Base-by-base conservation (phyloP, 2,329 filamentous ascomycete genomes). In the Magnaporthiopsis incrustans region DNA sequence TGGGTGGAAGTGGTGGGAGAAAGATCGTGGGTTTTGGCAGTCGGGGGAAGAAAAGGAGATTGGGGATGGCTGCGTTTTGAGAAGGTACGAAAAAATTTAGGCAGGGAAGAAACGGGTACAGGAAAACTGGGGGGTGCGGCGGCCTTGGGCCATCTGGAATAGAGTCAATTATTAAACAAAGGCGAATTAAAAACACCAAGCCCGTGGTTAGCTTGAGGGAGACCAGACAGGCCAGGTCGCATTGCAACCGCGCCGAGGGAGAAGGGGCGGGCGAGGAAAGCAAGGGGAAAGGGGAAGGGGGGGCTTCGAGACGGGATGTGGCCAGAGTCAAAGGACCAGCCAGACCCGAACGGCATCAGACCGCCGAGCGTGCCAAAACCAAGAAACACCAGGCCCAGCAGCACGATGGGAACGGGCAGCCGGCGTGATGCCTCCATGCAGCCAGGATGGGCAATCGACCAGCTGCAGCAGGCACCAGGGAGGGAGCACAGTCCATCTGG, bases 11-110 rank as follows among this genome's bases (percentile, higher is more conserved):
- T 69, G 68, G 68, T 61, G 60, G 60, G 27, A 62, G 50, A 57
- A 62, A 71, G 71, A 68, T 69, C 70, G 70, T 67, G 71, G 69
- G 70, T 71, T 70, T 70, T 69, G 73, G 70, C 70, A 72, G 71
- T 69, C 64, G 66, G 63, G 68, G 67, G 70, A 68, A 71, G 67
- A 67, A 67, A 70, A 71, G 71, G 66, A 66, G 67, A 66, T 73
- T 77, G 78, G 80, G 78, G 79, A 83, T 81, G 78, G 77, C 77
- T 81, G 78, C 78, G 75, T 77, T 79, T 80, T 81, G 78, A 77
- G 73, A 72, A 73, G 44, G 44, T 53, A 70, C 69, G 62, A 65
- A 68, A 74, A 75, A 73, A 74, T 77, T 77, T 76, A 56, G 58
- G 65, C 53, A 62, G 58, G 60, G 64, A 25, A 63, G 66, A 33